A percentile compares a stretch with the other conserved stretches of the same genome.
Evolutionary conservation across 192 early-diverging fungal species (phyloP).

Genomic region (Kappamyces sp.): DNA sequence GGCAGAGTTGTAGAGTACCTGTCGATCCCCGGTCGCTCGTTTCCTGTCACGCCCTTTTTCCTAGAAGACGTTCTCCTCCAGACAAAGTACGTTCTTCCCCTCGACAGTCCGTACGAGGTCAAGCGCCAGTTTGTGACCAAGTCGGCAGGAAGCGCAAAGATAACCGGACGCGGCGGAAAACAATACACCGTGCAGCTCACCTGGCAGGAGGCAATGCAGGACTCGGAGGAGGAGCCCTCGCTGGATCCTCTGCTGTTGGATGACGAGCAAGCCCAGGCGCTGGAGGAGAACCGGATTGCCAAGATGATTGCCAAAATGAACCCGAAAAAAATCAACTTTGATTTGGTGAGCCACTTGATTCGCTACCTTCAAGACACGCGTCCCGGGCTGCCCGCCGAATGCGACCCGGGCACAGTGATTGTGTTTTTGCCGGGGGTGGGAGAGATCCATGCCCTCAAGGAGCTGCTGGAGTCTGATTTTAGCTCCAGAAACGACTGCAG

Average conservation of each 20-base stretch:
- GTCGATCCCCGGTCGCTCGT: slow-evolving; percentile 54
- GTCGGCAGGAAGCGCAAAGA: slow-evolving; percentile 27
- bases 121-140: slow-evolving; percentile 4
- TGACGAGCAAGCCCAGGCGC: slow-evolving; percentile 2
- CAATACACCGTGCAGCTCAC: slow-evolving; percentile 13
- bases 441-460: slow-evolving; percentile 60
- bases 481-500: slow-evolving; percentile 33
- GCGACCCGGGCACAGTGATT: slow-evolving; percentile 53
- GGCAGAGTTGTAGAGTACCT: slow-evolving; percentile 24
- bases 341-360: slow-evolving; percentile 41
- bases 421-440: slow-evolving; percentile 60
- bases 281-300: slow-evolving; percentile 20
- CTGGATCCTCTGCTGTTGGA: slow-evolving; percentile 11
- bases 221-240: slow-evolving; percentile 15
- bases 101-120: slow-evolving; percentile 33
- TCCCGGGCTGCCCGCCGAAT: neutral
- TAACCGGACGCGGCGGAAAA: slow-evolving; percentile 42
- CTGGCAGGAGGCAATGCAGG: neutral
- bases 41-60: slow-evolving; percentile 39
- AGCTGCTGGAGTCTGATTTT: slow-evolving; percentile 36
- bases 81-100: slow-evolving; percentile 51
- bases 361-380: slow-evolving; percentile 29
- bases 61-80: slow-evolving; percentile 66
- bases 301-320: slow-evolving; percentile 39
- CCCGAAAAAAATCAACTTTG: slow-evolving; percentile 47